phyloP scores from a whole-genome alignment of 495 filamentous ascomycete genomes.

The Venustampulla echinocandica region DNA sequence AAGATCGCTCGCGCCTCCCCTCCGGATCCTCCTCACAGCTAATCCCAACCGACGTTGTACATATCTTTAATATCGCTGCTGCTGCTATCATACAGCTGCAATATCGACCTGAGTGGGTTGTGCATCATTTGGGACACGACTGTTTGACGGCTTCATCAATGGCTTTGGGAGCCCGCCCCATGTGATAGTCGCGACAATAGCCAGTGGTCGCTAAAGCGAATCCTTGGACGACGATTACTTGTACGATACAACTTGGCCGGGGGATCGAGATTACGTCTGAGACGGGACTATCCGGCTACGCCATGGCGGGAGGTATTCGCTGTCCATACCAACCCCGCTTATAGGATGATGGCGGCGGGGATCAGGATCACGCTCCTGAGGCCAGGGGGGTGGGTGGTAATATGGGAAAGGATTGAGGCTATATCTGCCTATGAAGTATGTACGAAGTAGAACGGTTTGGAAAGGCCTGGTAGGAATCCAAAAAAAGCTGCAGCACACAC shows the following conservation, averaged over 20 bases:
- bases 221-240: neutral
- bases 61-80: slow-evolving; percentile 3
- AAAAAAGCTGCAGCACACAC: slow-evolving; percentile 1
- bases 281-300: slow-evolving; percentile 19
- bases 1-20: slow-evolving; percentile 3
- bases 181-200: slow-evolving; percentile 22
- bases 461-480: neutral
- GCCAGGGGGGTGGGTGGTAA: neutral
- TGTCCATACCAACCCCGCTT: slow-evolving; percentile 7
- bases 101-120: slow-evolving; percentile 10
- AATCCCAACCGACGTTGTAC: slow-evolving; percentile 12
- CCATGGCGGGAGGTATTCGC: no score
- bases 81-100: slow-evolving; percentile 13
- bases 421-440: slow-evolving; percentile 1
- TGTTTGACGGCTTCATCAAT: slow-evolving; percentile 15
- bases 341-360: slow-evolving; percentile 1
- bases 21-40: neutral
- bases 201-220: no score
- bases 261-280: no score
- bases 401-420: slow-evolving; percentile 10
- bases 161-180: slow-evolving; percentile 1
- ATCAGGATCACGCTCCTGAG: slow-evolving; percentile 1
- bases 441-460: neutral
- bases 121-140: slow-evolving; percentile 16
- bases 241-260: no score